Evolutionary conservation across 1,284 basidiomycete species (phyloP), one percentile per base, ranked within the genome.

Genomic region (Trametes hirsuta): DNA sequence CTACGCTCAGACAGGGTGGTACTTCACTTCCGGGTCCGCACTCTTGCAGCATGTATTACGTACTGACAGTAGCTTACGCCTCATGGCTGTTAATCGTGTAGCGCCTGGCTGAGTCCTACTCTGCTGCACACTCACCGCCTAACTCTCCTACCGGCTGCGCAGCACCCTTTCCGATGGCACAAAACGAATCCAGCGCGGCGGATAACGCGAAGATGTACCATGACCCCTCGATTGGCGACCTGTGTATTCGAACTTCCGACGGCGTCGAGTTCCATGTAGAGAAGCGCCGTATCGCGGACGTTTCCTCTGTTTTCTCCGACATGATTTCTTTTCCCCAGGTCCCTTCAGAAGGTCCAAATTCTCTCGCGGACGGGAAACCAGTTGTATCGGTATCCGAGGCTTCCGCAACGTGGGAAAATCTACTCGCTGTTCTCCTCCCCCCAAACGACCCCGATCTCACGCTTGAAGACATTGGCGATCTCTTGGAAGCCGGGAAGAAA

Each of bases 401-500:
- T 14, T 46, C 47, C 55, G 36, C 3, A 1, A 30, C 58, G 5
- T 58, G 55, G 55, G 47, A 18, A 18, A 18, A 18, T 18, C 18
- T 18, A 18, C 18, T 18, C 18, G 18, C 39, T 4, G 35, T 53
- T n/a, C 22, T 37, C 50, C 21, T 55, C 40, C 18, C 45, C 45
- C 24, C 22, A 5, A 30, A 44, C 8, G 45, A 53, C 15, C 50
- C 59, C 15, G 63, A 65, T 4, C 57, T 55, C 22, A 25, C 41
- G 10, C 49, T 63, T n/a, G 65, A 52, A 15, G 68, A 68, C 22
- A 56, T 71, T 15, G 55, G 68, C 18, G 55, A 44, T 5, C 66
- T 76, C 3, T 57, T 75, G 15, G 66, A 67, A 35, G 74, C 71
- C 0, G 73, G 70, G 10, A 47, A 63, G 15, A 77, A 79, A 53